Evolutionary conservation across 352 stramenopile genomes (phyloP), one percentile per base, ranked within the genome.

Genomic region (Pythium oligandrum): DNA sequence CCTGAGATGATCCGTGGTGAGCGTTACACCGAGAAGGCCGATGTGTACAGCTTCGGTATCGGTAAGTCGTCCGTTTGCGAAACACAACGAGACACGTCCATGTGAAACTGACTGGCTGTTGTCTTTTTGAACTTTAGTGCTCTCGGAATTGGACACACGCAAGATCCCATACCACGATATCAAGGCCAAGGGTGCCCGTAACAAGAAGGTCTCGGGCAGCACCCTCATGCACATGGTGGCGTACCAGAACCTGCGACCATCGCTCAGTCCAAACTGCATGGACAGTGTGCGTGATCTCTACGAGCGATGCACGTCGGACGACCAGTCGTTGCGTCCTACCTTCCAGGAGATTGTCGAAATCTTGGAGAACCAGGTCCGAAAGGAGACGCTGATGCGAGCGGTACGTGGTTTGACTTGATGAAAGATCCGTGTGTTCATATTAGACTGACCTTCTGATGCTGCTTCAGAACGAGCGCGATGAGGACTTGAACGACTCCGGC

Each of bases 121-220:
- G 17, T 26, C 17, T 33, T 45, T 30, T 30, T 42, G 38, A 12
- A 17, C 4, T 48, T n/a, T 55, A 95, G 85, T 93, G 39, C 57
- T 95, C 40, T 75, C 85, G 1, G 85, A 95, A 53, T 52, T 95
- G 56, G 83, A 95, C 53, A 93, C 85, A 17, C 76, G 81, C 40
- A 90, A 90, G 61, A 93, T 92, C 50, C 85, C 85, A 54, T 95
- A 93, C 71, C 78, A 93, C 55, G 81, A 95, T 54, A 88, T 93
- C 44, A 93, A 93, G 64, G 78, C 83, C 33, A 84, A 86, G 65
- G 76, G 76, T 17, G 78, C 80, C 12, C 73, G 78, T 34, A 92
- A 91, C 70, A 93, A 91, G 59, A 89, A 88, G 62, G 78, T 95
- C 11, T 86, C 79, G 42, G 83, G 85, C 39, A 92, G 81, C 59